Conservation (phyloP, 306 rosid species). For the Elaeagnus macrophylla region DNA sequence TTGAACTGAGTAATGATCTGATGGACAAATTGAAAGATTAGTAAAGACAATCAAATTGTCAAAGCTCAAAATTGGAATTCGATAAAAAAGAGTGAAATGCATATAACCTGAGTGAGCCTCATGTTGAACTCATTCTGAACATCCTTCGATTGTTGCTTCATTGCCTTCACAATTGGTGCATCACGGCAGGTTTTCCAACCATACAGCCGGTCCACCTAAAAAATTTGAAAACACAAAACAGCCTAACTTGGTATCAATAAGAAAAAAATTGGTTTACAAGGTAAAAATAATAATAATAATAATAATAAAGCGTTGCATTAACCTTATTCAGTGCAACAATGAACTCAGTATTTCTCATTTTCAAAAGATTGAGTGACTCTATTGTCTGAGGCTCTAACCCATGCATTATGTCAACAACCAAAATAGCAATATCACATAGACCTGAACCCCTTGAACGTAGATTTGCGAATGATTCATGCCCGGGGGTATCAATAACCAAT, state of each 20-base stretch:
- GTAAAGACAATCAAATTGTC: slow-evolving; percentile 8
- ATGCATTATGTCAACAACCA: slow-evolving; percentile 97
- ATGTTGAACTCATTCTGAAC: slow-evolving; percentile 71
- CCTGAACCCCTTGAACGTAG: slow-evolving; percentile 94
- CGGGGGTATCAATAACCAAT: slow-evolving; percentile 94
- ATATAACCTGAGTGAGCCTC: slow-evolving; percentile 68
- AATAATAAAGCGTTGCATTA: slow-evolving; percentile 5
- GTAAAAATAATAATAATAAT: not conserved
- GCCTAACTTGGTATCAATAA: slow-evolving; percentile 5
- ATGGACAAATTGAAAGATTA: slow-evolving; percentile 14
- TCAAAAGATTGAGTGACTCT: slow-evolving; percentile 84
- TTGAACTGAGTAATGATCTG: slow-evolving; percentile 75
- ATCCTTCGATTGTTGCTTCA: slow-evolving; percentile 82
- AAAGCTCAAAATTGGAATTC: not conserved
- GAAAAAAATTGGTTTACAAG: not conserved
- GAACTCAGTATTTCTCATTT: slow-evolving; percentile 91
- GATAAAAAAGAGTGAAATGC: slow-evolving; percentile 1
- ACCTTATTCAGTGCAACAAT: slow-evolving; percentile 92
- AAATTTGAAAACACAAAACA: slow-evolving; percentile 10
- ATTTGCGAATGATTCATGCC: slow-evolving; percentile 86
- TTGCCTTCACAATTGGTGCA: slow-evolving; percentile 69
- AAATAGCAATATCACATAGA: slow-evolving; percentile 85
- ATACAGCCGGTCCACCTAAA: slow-evolving; percentile 86
- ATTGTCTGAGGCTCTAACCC: slow-evolving; percentile 93
- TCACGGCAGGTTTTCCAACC: slow-evolving; percentile 77